These are phyloP conservation scores for Mycosarcoma mackinlayi DNA, from an alignment of 1,284 basidiomycete species.

Conservation along the genomic window DNA sequence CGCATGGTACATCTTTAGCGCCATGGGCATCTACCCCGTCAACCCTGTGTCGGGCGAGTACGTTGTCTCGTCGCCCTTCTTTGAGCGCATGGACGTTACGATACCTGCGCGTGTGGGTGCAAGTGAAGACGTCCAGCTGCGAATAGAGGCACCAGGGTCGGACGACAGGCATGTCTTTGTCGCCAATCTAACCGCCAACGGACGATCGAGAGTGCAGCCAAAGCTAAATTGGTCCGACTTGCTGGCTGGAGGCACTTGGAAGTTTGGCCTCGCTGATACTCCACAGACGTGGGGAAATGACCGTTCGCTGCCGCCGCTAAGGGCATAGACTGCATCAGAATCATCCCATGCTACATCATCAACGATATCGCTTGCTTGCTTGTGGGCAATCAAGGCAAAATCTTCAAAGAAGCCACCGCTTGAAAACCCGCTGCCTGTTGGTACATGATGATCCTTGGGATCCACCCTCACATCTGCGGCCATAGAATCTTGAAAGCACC, in stretches of 20 bases:
- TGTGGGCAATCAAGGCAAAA: too few relatives aligned
- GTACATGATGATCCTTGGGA: too few relatives aligned
- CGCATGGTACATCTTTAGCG: constrained; percentile 82
- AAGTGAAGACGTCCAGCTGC: constrained; percentile 5
- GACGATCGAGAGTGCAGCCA: constrained; percentile 10
- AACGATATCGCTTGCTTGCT: too few relatives aligned
- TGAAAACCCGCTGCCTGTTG: too few relatives aligned
- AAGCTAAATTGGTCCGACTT: constrained; percentile 36
- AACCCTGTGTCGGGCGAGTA: constrained; percentile 70
- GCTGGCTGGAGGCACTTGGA: constrained; percentile 37
- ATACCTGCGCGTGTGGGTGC: constrained; percentile 69
- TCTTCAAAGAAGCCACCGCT: too few relatives aligned
- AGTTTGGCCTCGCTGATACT: constrained; percentile 16
- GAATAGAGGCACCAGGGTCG: constrained; percentile 23
- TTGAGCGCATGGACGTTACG: constrained; percentile 74
- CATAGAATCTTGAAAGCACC: constrained; percentile 74
- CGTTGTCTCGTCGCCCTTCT: constrained; percentile 81
- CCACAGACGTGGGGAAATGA: constrained; percentile 42
- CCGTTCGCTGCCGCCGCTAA: constrained; percentile 1
- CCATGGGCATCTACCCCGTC: constrained; percentile 88
- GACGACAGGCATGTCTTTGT: constrained; percentile 30
- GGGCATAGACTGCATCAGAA: too few relatives aligned
- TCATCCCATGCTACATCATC: too few relatives aligned
- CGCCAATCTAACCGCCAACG: constrained; percentile 30
- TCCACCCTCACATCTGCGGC: too few relatives aligned